Conservation (phyloP, 306 rosid genomes). For the Fagus crenata region DNA sequence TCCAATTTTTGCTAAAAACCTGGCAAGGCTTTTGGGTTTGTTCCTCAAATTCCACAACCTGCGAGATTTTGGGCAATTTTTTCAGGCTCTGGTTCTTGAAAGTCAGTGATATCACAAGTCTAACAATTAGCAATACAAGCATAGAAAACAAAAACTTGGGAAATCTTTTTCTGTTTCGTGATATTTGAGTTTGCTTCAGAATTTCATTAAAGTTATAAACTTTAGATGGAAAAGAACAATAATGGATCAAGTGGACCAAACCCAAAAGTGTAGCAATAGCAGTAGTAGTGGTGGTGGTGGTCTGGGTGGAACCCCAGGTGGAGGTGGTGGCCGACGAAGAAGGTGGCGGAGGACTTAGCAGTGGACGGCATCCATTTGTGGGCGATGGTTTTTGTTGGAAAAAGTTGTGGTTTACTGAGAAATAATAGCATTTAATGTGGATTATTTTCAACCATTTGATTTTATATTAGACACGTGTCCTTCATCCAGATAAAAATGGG, state of each 20-base stretch:
- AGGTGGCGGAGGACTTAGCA: no score
- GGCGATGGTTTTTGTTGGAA: no score
- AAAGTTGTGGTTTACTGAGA: no score
- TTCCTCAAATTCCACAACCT: constrained; percentile 15
- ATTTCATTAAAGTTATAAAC: constrained; percentile 1
- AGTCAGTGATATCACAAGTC: no score
- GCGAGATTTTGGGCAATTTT: constrained; percentile 40
- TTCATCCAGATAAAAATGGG: no score
- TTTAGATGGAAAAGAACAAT: no score
- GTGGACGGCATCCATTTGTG: no score
- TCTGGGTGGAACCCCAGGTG: neutral
- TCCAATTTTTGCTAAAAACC: constrained; percentile 31
- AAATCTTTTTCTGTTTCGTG: neutral
- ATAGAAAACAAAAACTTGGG: neutral
- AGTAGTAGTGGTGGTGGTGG: constrained; percentile 27
- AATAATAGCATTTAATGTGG: no score
- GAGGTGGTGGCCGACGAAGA: constrained; percentile 1
- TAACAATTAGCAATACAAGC: neutral
- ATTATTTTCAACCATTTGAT: no score
- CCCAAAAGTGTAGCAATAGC: constrained; percentile 18
- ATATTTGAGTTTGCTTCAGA: constrained; percentile 18
- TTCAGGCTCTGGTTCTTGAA: neutral
- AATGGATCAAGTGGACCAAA: no score
- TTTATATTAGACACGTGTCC: no score
- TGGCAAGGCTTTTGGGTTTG: constrained; percentile 8